phyloP scores from a whole-genome alignment of 2,329 filamentous ascomycete species.

The Clonostachys solani region DNA sequence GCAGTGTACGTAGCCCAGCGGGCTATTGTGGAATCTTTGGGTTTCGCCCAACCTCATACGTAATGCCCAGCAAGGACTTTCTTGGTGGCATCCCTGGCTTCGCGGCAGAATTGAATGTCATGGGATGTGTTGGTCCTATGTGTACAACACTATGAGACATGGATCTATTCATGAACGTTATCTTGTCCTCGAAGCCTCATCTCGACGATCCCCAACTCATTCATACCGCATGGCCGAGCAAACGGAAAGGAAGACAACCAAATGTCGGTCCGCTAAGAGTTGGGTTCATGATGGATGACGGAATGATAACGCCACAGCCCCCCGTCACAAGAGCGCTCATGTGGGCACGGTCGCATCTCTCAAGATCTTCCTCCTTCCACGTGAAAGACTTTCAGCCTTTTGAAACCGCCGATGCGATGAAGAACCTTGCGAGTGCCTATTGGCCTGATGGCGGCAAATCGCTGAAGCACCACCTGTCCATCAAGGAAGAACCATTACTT shows the following conservation, averaged over 20 bases:
- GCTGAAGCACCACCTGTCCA: slow-evolving; percentile 5
- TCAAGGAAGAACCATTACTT: slow-evolving; percentile 17
- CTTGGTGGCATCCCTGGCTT: slow-evolving; percentile 9
- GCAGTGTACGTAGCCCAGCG: slow-evolving; percentile 36
- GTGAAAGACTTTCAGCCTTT: slow-evolving; percentile 14
- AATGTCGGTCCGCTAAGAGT: slow-evolving; percentile 6
- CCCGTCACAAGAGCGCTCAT: slow-evolving; percentile 10
- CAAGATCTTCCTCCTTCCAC: slow-evolving; percentile 9
- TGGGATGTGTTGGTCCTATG: slow-evolving; percentile 11
- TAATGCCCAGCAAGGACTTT: slow-evolving; percentile 13
- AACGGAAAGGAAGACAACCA: not conserved
- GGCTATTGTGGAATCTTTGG: slow-evolving; percentile 37
- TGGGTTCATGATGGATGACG: slow-evolving; percentile 13
- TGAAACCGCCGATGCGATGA: slow-evolving; percentile 9
- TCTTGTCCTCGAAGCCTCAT: slow-evolving; percentile 33
- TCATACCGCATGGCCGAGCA: slow-evolving; percentile 31
- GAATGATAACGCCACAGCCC: too few species aligned
- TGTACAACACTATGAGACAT: slow-evolving; percentile 22
- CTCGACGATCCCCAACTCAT: slow-evolving; percentile 29
- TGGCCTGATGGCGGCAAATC: slow-evolving; percentile 15
- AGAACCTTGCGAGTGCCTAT: slow-evolving; percentile 12
- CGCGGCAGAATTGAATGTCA: slow-evolving; percentile 26
- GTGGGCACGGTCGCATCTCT: slow-evolving; percentile 8
- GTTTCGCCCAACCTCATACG: slow-evolving; percentile 28
- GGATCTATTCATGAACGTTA: slow-evolving; percentile 25